Base-by-base conservation (phyloP, 495 filamentous ascomycete genomes). In the Penicillium canescens region DNA sequence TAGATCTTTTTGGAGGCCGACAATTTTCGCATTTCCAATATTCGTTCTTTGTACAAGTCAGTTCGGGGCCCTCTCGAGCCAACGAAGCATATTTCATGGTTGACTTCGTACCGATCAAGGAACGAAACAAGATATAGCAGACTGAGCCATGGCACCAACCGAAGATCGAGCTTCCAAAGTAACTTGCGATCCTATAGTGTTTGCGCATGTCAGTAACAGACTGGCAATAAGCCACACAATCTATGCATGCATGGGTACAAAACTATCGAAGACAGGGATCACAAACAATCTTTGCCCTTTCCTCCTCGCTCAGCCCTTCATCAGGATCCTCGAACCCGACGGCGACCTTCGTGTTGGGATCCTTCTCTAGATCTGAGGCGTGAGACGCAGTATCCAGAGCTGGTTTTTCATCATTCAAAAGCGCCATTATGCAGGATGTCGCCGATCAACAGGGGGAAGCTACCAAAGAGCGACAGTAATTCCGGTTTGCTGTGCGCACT, bases 21-120 rank as follows among this genome's bases (percentile, higher is more conserved):
- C 88, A 43, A 96, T 83, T 61, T 91, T 92, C 8, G 92, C 92
- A 74, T 96, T 96, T 50, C 92, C 92, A 48, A 94, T 90, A 66
- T 89, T 91, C 24, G 84, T 87, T 24, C 85, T 79, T 64, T 78
- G 75, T 20, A 79, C 20, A 6, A 18, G 36, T 45, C 13, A 52
- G 43, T 43, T 10, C 14, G 16, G 3, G 11, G 31, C 16, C 26
- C 37, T 11, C 7, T 24, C 35, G 18, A 42, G 9, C 16, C 10
- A 6, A 9, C 28, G 28, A 31, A 10, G 6, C 4, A 31, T 31
- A 31, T 8, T 31, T 10, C 6, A 6, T 2, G 2, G 9, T 6
- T 31, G 7, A 31, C 3, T 13, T 46, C 63, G 18, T 39, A 74
- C 42, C 91, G 80, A 67, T 95, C 91, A 26, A 96, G 78, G 66